Conservation (phyloP, 169 alveolate genomes). For the Blepharisma undulans region DNA sequence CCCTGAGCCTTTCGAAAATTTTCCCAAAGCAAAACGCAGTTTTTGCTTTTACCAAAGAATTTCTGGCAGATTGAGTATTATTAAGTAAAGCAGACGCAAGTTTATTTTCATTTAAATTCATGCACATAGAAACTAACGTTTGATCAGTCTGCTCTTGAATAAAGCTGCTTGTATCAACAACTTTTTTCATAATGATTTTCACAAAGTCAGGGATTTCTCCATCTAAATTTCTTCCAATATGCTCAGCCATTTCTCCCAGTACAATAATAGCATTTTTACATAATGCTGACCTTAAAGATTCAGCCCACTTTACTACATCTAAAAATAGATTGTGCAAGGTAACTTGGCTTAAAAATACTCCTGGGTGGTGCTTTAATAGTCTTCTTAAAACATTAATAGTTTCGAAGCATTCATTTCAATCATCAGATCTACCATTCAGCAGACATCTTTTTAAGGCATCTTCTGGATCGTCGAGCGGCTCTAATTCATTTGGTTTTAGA, state of each 20-base stretch:
- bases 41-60: constrained; percentile 7
- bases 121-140: background rate
- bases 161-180: constrained; percentile 29
- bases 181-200: constrained; percentile 20
- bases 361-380: constrained; percentile 32
- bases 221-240: constrained; percentile 7
- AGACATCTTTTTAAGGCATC: constrained; percentile 8
- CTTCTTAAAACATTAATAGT: background rate
- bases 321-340: background rate
- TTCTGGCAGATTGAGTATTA: background rate
- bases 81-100: background rate
- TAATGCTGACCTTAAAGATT: constrained; percentile 31
- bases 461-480: constrained; percentile 7
- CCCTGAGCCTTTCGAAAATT: background rate
- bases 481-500: background rate
- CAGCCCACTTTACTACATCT: constrained; percentile 23
- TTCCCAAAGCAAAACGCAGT: constrained; percentile 3
- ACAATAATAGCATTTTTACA: constrained; percentile 35
- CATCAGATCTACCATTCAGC: background rate
- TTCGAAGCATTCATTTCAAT: constrained; percentile 23
- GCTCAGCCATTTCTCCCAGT: constrained; percentile 15
- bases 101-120: background rate
- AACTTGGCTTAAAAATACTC: constrained; percentile 21
- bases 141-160: constrained; percentile 26
- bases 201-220: constrained; percentile 12